Evolutionary conservation across 495 filamentous ascomycete genomes (phyloP), one percentile per base, ranked within the genome.

Genomic region (Aspergillus hancockii): DNA sequence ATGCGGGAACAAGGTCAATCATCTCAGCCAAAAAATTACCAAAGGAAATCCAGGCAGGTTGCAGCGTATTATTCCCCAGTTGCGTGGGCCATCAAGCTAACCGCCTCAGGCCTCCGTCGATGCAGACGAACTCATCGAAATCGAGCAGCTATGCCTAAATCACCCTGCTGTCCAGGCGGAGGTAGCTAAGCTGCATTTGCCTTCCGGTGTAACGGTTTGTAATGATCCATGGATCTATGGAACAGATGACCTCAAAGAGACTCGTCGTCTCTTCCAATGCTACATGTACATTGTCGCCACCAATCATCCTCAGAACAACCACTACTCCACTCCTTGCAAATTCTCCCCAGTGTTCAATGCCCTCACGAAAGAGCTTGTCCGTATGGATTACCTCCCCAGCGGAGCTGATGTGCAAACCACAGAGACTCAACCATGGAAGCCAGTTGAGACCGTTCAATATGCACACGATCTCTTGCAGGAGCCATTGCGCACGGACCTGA

Each of bases 311-410:
- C 67, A 78, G 57, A 73, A 78, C 57, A 93, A 92, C 65, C 88
- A 93, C 63, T 95, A 95, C 69, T 86, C 91, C 0, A 79, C 91
- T 34, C 91, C 91, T 0, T 80, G 92, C 53, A 83, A 87, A 22
- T 88, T 94, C 62, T 91, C 87, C 6, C 90, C 91, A 0, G 89
- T 93, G 9, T 78, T 95, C 34, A 84, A 86, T 60, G 82, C 83
- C 3, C 75, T 78, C n/a, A 87, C 83, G 0, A 80, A 82, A 65
- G 83, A 86, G 57, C 79, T 95, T n/a, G 79, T 81, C 30, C 77
- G 79, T 9, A 81, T 82, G 67, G 79, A 81, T 59, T 76, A 78
- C 55, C 69, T 81, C 9, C 76, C 79, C 8, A 77, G 75, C 16
- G 78, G 78, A 23, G 61, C 65, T 14, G 69, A 69, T 49, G 45